Conservation (phyloP, 2,329 filamentous ascomycete genomes). For the Fusarium denticulatum region DNA sequence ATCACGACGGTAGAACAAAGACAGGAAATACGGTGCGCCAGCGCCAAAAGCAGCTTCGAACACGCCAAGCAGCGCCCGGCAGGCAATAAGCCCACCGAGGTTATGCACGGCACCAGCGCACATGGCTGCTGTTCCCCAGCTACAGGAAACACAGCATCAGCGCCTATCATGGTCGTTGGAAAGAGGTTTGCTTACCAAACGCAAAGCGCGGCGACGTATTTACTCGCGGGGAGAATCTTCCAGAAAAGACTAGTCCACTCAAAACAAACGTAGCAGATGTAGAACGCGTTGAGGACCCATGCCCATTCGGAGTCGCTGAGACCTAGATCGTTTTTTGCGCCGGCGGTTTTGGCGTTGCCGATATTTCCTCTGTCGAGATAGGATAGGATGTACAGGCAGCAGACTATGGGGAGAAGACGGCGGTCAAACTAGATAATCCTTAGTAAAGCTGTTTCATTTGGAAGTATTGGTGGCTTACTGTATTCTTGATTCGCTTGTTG, state of each 20-base stretch:
- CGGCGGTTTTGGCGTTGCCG: constrained; percentile 30
- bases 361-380: constrained; percentile 33
- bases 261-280: constrained; percentile 28
- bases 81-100: constrained; percentile 5
- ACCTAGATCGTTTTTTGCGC: background rate
- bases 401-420: constrained; percentile 18
- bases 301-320: constrained; percentile 21
- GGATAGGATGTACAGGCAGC: constrained; percentile 27
- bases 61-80: constrained; percentile 13
- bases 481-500: background rate
- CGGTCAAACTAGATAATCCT: constrained; percentile 13
- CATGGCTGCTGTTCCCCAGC: constrained; percentile 28
- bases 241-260: constrained; percentile 29
- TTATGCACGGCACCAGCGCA: constrained; percentile 18
- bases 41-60: constrained; percentile 31
- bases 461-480: background rate
- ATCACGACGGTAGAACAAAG: constrained; percentile 16
- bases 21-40: constrained; percentile 27
- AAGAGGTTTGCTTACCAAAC: constrained; percentile 4
- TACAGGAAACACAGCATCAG: background rate
- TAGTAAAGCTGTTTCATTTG: background rate
- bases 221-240: constrained; percentile 27
- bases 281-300: constrained; percentile 34
- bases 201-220: constrained; percentile 24
- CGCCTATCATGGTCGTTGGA: fast-evolving